Base-by-base conservation (phyloP, 2,329 filamentous ascomycete species). In the Xylaria sp. region DNA sequence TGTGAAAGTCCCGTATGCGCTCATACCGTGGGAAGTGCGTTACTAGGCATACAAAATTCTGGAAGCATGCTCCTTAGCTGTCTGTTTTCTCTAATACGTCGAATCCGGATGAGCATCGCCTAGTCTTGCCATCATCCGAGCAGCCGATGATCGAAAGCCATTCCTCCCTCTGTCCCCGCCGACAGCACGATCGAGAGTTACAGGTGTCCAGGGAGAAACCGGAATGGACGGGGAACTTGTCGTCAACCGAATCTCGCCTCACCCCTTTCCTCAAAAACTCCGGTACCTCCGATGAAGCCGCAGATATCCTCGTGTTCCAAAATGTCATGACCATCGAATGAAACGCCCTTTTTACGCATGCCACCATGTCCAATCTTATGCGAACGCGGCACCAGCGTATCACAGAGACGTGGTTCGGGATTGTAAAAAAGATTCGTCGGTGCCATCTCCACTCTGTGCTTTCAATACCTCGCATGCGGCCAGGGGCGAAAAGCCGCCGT, bases 371-470 rank as follows among this genome's bases (percentile, higher is more conserved):
- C 44, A 63, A 58, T 42, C 50, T 53, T 53, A 55, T 42, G 42
- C 64, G 66, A 58, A 61, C 13, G 18, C 55, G 58, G 54, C 65
- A 67, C 48, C 58, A 61, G 16, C 57, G 46, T 54, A 52, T 58
- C 39, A 57, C 48, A 57, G 57, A 48, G 58, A 61, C 49, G 53
- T 42, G 35, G 23, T 51, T 42, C 59, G 51, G 57, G 18, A 46
- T 52, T 56, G 66, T 69, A 69, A 69, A 69, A 69, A 69, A 69
- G 66, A 58, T 50, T 52, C 50, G 19, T 46, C 56, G 11, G 30
- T 30, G 16, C 57, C 47, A 13, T 16, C 54, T 58, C 37, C 53
- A 4, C 52, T 50, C 18, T 47, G 54, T 19, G 23, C 7, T 49
- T 49, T 53, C 18, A 39, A 19, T 18, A 42, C 59, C 48, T n/a